phyloP scores from a whole-genome alignment of 2,329 filamentous ascomycete genomes.

The Albophoma yamanashiensis region DNA sequence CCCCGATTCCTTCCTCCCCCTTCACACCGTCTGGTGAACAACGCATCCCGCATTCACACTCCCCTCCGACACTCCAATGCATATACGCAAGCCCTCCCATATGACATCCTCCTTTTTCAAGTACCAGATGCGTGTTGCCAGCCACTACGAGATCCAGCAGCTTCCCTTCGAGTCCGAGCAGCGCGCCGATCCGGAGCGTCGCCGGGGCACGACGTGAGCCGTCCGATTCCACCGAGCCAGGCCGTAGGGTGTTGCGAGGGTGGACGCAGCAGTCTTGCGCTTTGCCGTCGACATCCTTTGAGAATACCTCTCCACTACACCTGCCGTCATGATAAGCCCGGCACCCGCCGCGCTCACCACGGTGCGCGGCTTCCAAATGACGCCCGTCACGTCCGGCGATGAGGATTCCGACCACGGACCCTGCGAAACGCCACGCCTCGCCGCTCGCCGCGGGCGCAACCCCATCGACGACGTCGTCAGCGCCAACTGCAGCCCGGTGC shows the following conservation, averaged over 20 bases:
- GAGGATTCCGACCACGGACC: slow-evolving; percentile 43
- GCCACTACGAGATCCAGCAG: slow-evolving; percentile 36
- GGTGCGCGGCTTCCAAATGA: slow-evolving; percentile 46
- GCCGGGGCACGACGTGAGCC: slow-evolving; percentile 39
- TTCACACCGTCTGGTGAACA: slow-evolving; percentile 7
- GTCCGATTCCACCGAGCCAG: background rate
- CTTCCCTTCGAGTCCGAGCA: slow-evolving; percentile 38
- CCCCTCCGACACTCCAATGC: slow-evolving; percentile 34
- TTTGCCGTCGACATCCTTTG: background rate
- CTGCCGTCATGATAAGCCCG: slow-evolving; percentile 31
- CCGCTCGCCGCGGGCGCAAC: slow-evolving; percentile 26
- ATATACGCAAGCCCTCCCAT: slow-evolving; percentile 37
- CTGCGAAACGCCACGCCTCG: slow-evolving; percentile 25
- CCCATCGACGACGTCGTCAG: slow-evolving; percentile 47
- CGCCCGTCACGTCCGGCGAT: slow-evolving; percentile 43
- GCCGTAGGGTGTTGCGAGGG: background rate
- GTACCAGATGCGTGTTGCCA: slow-evolving; percentile 47
- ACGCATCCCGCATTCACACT: slow-evolving; percentile 2
- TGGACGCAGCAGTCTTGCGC: background rate
- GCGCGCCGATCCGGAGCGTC: slow-evolving; percentile 48
- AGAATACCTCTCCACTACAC: background rate
- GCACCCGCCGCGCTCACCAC: slow-evolving; percentile 40
- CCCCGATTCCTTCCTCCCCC: slow-evolving; percentile 1
- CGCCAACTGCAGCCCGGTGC: slow-evolving; percentile 50
- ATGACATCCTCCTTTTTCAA: slow-evolving; percentile 37